phyloP scores from a whole-genome alignment of 345 rosid species.

The Eucalyptus tenuipes region DNA sequence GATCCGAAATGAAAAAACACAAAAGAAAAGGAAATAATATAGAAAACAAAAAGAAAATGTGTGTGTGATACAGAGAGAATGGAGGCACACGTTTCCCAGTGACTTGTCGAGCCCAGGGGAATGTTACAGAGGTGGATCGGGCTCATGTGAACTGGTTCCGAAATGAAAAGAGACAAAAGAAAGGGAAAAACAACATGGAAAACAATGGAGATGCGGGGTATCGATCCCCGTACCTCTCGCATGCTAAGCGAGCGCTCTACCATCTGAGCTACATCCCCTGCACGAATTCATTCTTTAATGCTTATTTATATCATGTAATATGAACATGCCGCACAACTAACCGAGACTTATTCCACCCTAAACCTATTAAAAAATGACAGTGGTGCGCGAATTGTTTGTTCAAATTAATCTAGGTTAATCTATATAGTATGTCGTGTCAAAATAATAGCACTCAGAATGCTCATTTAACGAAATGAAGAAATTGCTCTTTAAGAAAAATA shows the following conservation, averaged over 20 bases:
- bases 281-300: fast-evolving
- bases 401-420: neutral
- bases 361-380: neutral
- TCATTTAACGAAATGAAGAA: neutral
- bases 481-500: neutral
- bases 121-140: neutral
- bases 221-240: conserved; percentile 55
- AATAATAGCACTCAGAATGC: neutral
- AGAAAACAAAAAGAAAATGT: neutral
- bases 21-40: too few relatives aligned
- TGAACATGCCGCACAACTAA: neutral
- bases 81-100: neutral
- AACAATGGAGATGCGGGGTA: conserved; percentile 30
- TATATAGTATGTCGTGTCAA: neutral
- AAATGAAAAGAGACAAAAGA: neutral
- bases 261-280: conserved; percentile 62
- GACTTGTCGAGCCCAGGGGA: neutral
- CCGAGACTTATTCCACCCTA: neutral
- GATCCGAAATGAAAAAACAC: neutral
- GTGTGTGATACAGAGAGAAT: neutral
- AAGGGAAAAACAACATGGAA: fast-evolving
- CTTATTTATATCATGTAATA: too few relatives aligned
- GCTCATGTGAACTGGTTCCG: neutral
- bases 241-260: conserved; percentile 70
- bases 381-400: neutral